These are phyloP conservation scores for Clitopilus hobsonii DNA, from an alignment of 768 basidiomycete genomes.

Conservation along the genomic window DNA sequence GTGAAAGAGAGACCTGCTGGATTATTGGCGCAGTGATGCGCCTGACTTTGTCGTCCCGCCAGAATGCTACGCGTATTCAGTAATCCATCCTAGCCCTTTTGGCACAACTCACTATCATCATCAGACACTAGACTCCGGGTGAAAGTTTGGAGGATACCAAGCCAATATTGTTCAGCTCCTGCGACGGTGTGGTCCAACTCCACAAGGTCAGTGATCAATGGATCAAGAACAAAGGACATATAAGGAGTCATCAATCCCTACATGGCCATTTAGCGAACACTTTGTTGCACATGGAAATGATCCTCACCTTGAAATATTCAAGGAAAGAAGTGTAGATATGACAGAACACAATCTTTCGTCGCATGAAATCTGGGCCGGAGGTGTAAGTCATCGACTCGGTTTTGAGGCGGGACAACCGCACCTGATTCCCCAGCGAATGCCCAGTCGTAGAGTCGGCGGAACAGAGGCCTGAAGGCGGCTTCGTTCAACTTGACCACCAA, in stretches of 20 bases:
- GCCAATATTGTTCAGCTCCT: constrained; percentile 53
- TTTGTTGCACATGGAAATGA: neutral
- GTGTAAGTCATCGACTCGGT: neutral
- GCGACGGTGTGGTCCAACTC: constrained; percentile 31
- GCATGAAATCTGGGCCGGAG: constrained; percentile 22
- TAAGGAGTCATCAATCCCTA: constrained; percentile 90
- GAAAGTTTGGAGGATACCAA: constrained; percentile 52
- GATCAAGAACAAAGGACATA: constrained; percentile 69
- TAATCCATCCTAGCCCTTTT: too few species aligned
- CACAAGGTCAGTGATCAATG: constrained; percentile 61
- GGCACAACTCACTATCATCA: constrained; percentile 65
- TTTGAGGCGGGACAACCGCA: constrained; percentile 18
- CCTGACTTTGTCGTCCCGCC: constrained; percentile 79
- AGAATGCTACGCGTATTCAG: too few species aligned
- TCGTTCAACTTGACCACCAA: constrained; percentile 93
- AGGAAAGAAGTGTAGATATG: constrained; percentile 69
- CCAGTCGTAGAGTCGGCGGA: constrained; percentile 94
- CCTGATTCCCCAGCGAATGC: constrained; percentile 62
- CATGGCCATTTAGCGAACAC: neutral
- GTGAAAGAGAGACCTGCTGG: constrained; percentile 57
- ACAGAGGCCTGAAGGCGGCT: constrained; percentile 83
- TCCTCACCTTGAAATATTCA: constrained; percentile 80
- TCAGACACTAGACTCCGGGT: constrained; percentile 71
- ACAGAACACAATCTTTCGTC: constrained; percentile 68
- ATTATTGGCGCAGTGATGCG: constrained; percentile 56